Evolutionary conservation across 805 yeast species (phyloP).

Genomic region (Zygosaccharomyces kombuchaensis): DNA sequence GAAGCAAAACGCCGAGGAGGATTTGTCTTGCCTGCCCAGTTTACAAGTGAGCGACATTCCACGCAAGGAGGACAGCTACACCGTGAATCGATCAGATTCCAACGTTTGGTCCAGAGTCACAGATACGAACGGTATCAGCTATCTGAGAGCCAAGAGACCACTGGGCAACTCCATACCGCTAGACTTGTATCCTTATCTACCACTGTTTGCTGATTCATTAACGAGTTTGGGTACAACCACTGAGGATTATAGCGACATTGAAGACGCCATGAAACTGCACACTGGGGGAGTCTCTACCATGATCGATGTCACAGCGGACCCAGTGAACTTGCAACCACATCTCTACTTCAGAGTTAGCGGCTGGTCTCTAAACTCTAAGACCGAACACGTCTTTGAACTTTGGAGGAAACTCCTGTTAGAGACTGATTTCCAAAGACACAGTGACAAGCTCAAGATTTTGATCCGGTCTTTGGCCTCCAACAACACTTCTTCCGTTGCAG

Average conservation of each 20-base stretch:
- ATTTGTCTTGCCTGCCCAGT: conserved; percentile 76
- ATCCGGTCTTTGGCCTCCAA: conserved; percentile 73
- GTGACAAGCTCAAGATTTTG: conserved; percentile 66
- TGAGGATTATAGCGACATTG: conserved; percentile 72
- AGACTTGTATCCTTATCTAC: conserved; percentile 62
- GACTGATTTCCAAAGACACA: conserved; percentile 59
- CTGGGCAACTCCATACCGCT: conserved; percentile 52
- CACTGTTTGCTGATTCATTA: conserved; percentile 73
- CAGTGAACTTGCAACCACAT: conserved; percentile 46
- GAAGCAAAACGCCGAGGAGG: conserved; percentile 65
- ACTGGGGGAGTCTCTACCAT: conserved; percentile 84
- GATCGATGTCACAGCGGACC: conserved; percentile 52
- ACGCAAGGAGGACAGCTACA: conserved; percentile 42
- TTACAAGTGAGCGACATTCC: conserved; percentile 71
- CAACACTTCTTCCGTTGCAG: conserved; percentile 74
- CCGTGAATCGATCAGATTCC: conserved; percentile 35
- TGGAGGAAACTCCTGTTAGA: conserved; percentile 64
- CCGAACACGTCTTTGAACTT: conserved; percentile 54
- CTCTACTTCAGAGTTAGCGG: conserved; percentile 61
- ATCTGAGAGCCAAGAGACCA: conserved; percentile 63
- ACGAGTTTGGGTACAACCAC: conserved; percentile 80
- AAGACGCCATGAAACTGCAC: conserved; percentile 71
- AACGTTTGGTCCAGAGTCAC: conserved; percentile 47
- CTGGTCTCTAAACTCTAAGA: conserved; percentile 62
- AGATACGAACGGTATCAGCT: conserved; percentile 77